Evolutionary conservation across 1,284 basidiomycete species (phyloP).

Genomic region (Trametes polyzona): DNA sequence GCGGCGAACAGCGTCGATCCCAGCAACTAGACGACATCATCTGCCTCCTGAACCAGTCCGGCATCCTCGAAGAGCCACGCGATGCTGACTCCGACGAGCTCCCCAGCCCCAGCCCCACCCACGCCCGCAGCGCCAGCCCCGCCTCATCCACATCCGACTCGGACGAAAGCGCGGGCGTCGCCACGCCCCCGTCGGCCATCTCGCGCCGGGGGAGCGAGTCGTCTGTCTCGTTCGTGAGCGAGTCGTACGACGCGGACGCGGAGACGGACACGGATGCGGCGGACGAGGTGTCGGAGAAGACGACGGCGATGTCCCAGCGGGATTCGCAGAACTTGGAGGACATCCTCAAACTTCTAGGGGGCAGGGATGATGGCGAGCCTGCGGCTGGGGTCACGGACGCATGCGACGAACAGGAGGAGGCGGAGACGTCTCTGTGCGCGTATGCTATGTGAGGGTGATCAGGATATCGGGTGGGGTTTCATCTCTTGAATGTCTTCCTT

Average conservation of each 20-base stretch:
- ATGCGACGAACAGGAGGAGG: not conserved
- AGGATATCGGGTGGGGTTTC: not conserved
- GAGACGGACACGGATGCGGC: too few species aligned
- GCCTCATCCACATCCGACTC: not conserved
- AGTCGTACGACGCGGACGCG: not conserved
- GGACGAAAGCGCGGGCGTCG: conserved; percentile 4
- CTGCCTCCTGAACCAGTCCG: conserved; percentile 21
- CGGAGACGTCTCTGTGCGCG: conserved; percentile 2
- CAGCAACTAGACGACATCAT: conserved; percentile 26
- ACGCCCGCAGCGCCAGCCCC: conserved; percentile 4
- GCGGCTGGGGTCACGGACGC: not conserved
- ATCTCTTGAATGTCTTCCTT: too few species aligned
- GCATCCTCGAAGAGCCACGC: conserved; percentile 4
- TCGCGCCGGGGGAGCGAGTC: conserved; percentile 10
- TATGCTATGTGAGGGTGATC: conserved; percentile 3
- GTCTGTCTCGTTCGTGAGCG: conserved; percentile 6
- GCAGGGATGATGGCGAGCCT: not conserved
- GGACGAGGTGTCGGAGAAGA: too few species aligned
- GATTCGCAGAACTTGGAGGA: conserved; percentile 16
- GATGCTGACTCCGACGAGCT: not conserved
- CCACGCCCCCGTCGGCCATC: conserved; percentile 2
- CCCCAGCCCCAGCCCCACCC: too few species aligned
- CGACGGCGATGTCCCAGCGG: not conserved
- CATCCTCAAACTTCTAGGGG: conserved; percentile 15
- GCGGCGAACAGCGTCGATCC: conserved; percentile 9